Base-by-base conservation (phyloP, 225 moss, liverwort and hornwort genomes). In the Pleurozium schreberi region DNA sequence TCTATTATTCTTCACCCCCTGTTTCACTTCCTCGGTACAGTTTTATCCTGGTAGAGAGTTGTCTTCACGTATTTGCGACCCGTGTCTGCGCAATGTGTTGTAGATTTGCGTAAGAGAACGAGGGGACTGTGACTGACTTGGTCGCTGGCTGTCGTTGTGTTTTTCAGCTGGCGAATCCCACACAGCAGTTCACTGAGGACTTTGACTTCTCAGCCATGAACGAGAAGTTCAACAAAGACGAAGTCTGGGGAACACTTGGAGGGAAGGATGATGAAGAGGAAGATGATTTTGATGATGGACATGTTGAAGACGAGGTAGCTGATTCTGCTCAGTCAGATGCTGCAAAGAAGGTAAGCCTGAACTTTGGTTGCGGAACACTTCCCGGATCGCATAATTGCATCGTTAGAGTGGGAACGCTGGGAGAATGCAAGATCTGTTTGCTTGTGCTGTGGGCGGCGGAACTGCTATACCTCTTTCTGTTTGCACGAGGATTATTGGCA, bases 151-250 rank as follows among this genome's bases (percentile, higher is more conserved):
- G 53, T 88, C 76, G 85, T 27, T 92, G 90, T 89, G 77, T 53
- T 66, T 82, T 87, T 86, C 90, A 98, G 97, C 80, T 96, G 65
- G 94, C 96, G 60, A 96, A 95, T 86, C 95, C 95, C 57, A 94
- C 95, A 40, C 96, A 96, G 92, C 95, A 91, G 77, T 99, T 99
- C 83, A 96, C 95, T 34, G 98, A 99, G 79, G 98, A 99, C 81
- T 99, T 99, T 22, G 98, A 99, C 66, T 99, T 99, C 92, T 93
- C 91, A 18, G 98, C 98, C 71, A 99, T 99, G 98, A 99, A 99
- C 85, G 97, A 99, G 86, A 97, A 96, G 92, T 99, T 99, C 91
- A 99, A 99, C 82, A 99, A 99, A 88, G 92, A 96, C 86, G 97
- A 97, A 94, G 98, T 99, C n/a, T 99, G 98, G 98, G 98, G 98